Evolutionary conservation across 1,284 basidiomycete genomes (phyloP).

Genomic region (Ustilago sp.): DNA sequence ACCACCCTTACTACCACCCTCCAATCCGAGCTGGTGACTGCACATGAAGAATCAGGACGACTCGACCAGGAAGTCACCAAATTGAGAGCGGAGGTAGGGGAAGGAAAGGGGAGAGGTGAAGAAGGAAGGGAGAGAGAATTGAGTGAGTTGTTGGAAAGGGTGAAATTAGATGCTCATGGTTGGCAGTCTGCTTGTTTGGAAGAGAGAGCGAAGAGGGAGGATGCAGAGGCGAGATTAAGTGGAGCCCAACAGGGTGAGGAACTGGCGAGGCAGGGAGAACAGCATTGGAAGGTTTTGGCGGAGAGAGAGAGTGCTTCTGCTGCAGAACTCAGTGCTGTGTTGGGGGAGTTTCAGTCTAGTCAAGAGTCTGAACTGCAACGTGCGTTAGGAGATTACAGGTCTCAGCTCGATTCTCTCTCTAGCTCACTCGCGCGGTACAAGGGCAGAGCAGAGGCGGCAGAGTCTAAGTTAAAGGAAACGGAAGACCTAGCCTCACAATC

Average conservation of each 20-base stretch:
- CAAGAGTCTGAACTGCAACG: conserved; percentile 75
- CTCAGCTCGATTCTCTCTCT: conserved; percentile 78
- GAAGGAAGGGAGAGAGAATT: conserved; percentile 42
- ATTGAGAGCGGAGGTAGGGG: conserved; percentile 6
- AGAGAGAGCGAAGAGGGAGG: conserved; percentile 56
- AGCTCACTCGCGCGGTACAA: conserved; percentile 85
- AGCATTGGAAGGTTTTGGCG: conserved; percentile 74
- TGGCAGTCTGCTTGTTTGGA: conserved; percentile 47
- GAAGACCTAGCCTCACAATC: conserved; percentile 7
- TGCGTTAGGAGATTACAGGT: conserved; percentile 83
- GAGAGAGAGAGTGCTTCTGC: conserved; percentile 81
- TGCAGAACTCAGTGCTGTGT: conserved; percentile 86
- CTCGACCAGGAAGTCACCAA: conserved; percentile 44
- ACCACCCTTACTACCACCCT: conserved; percentile 16
- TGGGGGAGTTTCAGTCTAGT: conserved; percentile 90
- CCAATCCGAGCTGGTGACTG: conserved; percentile 44
- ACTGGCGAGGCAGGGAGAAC: conserved; percentile 25
- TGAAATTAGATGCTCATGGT: conserved; percentile 48
- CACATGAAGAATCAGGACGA: conserved; percentile 52
- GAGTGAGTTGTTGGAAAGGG: conserved; percentile 53
- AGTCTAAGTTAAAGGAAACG: conserved; percentile 69
- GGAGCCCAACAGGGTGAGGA: conserved; percentile 70
- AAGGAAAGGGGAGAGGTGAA: neutral
- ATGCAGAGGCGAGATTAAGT: conserved; percentile 77
- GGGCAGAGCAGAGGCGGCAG: conserved; percentile 84